Percentiles rank a stretch among this genome's conserved stretches.
Evolutionary conservation across 148 eudicot species (phyloP).

Genomic region (Chenopodium album): DNA sequence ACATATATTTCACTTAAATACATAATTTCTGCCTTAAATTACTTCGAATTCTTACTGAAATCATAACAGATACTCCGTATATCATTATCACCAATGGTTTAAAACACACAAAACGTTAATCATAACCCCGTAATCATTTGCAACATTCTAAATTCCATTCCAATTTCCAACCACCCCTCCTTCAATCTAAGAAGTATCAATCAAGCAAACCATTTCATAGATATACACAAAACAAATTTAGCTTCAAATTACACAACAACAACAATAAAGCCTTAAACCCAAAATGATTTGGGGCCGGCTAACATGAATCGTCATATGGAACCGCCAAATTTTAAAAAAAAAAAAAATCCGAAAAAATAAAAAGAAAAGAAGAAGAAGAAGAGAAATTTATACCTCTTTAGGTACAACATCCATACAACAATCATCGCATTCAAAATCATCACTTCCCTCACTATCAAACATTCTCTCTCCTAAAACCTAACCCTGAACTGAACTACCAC

Average conservation of each 20-base stretch:
- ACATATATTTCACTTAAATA: background rate
- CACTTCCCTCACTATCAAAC: conserved; percentile 36
- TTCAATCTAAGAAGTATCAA: background rate
- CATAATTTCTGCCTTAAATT: background rate
- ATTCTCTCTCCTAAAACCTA: conserved; percentile 23
- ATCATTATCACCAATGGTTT: background rate
- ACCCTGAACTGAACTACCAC: conserved; percentile 34
- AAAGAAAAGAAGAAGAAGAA: conserved; percentile 1
- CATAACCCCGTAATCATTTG: background rate
- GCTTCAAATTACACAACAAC: background rate
- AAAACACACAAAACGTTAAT: no score
- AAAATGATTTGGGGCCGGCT: no score
- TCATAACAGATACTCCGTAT: no score
- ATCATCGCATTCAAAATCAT: conserved; percentile 43
- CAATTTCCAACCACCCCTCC: no score
- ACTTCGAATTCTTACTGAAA: background rate
- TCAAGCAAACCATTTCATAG: background rate
- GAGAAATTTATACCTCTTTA: conserved; percentile 41
- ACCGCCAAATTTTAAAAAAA: no score
- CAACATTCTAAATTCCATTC: no score
- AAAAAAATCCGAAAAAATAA: background rate
- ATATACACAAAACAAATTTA: background rate
- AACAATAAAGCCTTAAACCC: no score
- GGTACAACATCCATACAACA: conserved; percentile 41
- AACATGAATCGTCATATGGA: no score